A percentile compares a stretch with the other conserved stretches of the same genome.
Conservation (phyloP, 2,329 filamentous ascomycete genomes). For the Lecanicillium sp. region DNA sequence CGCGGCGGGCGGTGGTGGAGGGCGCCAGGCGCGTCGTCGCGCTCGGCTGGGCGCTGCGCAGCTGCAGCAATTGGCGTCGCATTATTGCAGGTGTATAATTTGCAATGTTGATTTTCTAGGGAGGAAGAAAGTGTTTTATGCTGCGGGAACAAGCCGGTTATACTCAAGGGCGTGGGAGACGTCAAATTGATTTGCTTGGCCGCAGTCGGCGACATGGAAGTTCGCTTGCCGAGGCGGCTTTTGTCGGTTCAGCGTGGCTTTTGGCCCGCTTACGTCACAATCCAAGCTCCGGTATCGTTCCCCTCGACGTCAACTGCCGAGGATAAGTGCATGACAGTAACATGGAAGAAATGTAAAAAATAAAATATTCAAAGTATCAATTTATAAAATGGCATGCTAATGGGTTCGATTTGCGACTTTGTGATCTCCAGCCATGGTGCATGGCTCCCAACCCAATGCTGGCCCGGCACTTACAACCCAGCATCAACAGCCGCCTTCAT, state of each 20-base stretch:
- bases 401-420: no score
- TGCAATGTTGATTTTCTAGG: background rate
- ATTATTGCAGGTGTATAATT: background rate
- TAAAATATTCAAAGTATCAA: background rate
- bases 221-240: slow-evolving; percentile 5
- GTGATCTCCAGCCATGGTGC: no score
- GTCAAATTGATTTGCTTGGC: no score
- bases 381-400: no score
- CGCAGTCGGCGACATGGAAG: background rate
- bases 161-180: no score
- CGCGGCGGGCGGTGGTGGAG: background rate
- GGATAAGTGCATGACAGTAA: no score
- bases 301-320: no score
- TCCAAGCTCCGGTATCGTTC: slow-evolving; percentile 2
- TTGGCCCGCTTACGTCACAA: slow-evolving; percentile 6
- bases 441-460: no score
- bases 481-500: slow-evolving; percentile 8
- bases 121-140: no score
- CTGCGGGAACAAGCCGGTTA: background rate
- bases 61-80: background rate
- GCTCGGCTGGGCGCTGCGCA: background rate
- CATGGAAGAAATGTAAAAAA: background rate
- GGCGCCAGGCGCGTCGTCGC: background rate
- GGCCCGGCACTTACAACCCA: background rate
- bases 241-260: slow-evolving; percentile 2